phyloP scores from a whole-genome alignment of 441 rosid species.

The Populus hybrid region DNA sequence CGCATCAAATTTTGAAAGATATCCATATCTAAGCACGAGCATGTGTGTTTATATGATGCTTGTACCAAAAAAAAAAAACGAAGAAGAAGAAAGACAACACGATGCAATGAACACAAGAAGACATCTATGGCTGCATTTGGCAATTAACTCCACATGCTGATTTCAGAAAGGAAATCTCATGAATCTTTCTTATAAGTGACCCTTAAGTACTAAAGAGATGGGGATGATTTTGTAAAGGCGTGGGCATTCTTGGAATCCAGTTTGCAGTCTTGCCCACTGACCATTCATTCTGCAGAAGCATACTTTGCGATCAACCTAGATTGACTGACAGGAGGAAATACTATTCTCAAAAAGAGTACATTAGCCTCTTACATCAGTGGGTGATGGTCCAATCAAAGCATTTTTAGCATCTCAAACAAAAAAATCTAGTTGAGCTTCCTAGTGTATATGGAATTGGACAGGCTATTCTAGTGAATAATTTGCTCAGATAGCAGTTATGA shows the following conservation, averaged over 20 bases:
- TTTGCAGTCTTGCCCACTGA: neutral
- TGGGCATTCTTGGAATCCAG: neutral
- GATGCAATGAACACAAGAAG: neutral
- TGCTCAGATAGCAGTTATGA: neutral
- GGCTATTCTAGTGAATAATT: neutral
- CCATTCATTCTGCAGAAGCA: neutral
- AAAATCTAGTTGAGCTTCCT: neutral
- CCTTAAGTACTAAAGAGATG: neutral
- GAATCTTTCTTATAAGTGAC: neutral
- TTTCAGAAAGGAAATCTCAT: neutral
- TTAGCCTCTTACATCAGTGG: no score
- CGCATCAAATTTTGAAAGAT: slow-evolving; percentile 9
- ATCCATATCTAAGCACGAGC: neutral
- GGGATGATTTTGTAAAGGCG: neutral
- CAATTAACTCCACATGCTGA: neutral
- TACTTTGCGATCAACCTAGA: neutral
- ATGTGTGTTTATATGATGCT: neutral
- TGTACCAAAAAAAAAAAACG: neutral
- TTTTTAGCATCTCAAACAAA: neutral
- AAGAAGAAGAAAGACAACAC: neutral
- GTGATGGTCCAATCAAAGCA: neutral
- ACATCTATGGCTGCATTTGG: neutral
- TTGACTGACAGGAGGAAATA: neutral
- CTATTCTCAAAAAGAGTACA: neutral
- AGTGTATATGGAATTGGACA: neutral